Evolutionary conservation across 2,329 filamentous ascomycete genomes (phyloP).

Genomic region (Alternaria tenuissima): DNA sequence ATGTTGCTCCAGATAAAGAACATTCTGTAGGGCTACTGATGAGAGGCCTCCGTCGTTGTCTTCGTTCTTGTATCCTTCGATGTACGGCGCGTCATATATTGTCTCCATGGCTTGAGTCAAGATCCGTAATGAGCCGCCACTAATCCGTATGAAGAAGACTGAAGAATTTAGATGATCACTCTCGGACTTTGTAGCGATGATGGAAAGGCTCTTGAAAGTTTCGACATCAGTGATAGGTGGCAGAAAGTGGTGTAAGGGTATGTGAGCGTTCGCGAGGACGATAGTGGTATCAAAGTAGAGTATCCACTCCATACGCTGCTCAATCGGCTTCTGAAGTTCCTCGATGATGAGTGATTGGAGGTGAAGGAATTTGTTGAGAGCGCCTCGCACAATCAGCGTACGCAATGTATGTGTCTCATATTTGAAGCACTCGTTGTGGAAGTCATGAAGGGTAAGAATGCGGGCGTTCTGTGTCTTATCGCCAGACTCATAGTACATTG

Average conservation of each 20-base stretch:
- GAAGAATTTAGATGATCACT: slow-evolving; percentile 34
- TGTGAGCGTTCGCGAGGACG: slow-evolving; percentile 40
- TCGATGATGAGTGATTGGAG: slow-evolving; percentile 32
- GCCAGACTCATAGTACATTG: background rate
- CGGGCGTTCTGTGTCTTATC: background rate
- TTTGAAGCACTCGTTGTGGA: background rate
- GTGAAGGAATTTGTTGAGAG: slow-evolving; percentile 49
- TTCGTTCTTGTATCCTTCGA: background rate
- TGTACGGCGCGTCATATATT: slow-evolving; percentile 39
- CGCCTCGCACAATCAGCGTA: slow-evolving; percentile 43
- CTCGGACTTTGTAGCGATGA: slow-evolving; percentile 34
- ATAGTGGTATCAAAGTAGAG: slow-evolving; percentile 26
- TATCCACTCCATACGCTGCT: slow-evolving; percentile 39
- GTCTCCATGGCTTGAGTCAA: slow-evolving; percentile 34
- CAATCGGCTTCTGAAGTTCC: slow-evolving; percentile 26
- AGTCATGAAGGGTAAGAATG: background rate
- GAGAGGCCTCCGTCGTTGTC: background rate
- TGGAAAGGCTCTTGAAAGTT: slow-evolving; percentile 30
- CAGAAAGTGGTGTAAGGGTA: slow-evolving; percentile 44
- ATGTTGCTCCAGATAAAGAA: slow-evolving; percentile 12
- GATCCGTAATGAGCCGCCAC: slow-evolving; percentile 17
- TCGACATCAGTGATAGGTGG: slow-evolving; percentile 27
- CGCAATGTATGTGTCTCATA: slow-evolving; percentile 50
- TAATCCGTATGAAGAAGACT: slow-evolving; percentile 34
- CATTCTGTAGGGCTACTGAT: slow-evolving; percentile 54